These are phyloP conservation scores for Panicum virgatum DNA, from an alignment of 202 grass and related monocot species.

Conservation along the genomic window DNA sequence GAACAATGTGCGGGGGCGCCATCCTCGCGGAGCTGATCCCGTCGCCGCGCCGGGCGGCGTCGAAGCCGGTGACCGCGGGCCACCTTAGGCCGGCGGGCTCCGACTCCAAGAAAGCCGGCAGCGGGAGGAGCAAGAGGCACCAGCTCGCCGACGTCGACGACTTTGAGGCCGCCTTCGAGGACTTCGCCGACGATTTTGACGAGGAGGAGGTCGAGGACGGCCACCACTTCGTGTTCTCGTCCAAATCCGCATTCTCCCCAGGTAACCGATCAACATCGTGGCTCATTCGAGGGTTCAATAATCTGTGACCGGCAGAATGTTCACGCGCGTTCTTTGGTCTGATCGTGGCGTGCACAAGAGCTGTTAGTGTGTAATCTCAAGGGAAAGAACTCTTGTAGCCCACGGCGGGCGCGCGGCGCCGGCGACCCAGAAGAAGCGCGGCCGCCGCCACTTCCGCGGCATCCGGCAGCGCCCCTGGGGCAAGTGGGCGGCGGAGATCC, in stretches of 20 bases:
- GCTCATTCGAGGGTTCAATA: background rate
- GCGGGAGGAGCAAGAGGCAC: constrained; percentile 22
- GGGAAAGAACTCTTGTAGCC: constrained; percentile 18
- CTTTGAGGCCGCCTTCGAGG: constrained; percentile 61
- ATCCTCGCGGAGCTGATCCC: constrained; percentile 61
- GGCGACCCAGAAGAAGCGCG: constrained; percentile 32
- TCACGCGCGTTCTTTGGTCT: background rate
- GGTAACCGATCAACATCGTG: background rate
- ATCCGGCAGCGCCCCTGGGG: constrained; percentile 92
- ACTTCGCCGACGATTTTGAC: constrained; percentile 51
- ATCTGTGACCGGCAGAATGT: background rate
- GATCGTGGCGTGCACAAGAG: background rate
- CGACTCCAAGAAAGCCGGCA: background rate
- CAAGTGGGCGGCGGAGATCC: constrained; percentile 98
- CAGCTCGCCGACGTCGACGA: constrained; percentile 11
- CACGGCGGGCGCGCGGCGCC: background rate
- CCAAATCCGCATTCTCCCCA: constrained; percentile 26
- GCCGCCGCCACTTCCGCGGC: constrained; percentile 26
- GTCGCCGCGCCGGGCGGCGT: constrained; percentile 22
- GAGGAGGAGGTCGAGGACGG: background rate
- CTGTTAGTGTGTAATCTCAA: constrained; percentile 28
- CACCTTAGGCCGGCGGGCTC: constrained; percentile 23
- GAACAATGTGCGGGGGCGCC: constrained; percentile 71
- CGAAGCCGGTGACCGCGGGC: constrained; percentile 23
- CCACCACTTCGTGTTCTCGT: constrained; percentile 36